Conservation (phyloP, 352 stramenopile genomes). For the Globisporangium emineosum region DNA sequence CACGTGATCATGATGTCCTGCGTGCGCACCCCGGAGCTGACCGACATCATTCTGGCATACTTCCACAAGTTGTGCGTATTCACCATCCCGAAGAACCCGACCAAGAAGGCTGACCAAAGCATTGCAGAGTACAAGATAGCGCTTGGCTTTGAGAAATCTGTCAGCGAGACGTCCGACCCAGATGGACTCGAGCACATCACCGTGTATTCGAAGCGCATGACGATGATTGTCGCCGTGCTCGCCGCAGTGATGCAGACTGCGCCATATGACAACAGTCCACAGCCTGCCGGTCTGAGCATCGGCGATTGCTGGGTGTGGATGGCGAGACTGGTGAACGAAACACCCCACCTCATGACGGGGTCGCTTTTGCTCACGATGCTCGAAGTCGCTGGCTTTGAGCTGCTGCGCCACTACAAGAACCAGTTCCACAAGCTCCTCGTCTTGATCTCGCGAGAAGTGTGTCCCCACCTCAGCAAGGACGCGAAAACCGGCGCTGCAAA, state of each 20-base stretch:
- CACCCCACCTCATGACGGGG: slow-evolving; percentile 69
- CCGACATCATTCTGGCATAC: slow-evolving; percentile 64
- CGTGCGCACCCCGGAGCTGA: slow-evolving; percentile 65
- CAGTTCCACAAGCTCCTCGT: slow-evolving; percentile 80
- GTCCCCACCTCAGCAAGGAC: slow-evolving; percentile 64
- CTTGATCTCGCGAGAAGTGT: slow-evolving; percentile 63
- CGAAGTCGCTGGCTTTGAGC: slow-evolving; percentile 72
- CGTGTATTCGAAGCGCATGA: slow-evolving; percentile 79
- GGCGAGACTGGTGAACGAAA: slow-evolving; percentile 62
- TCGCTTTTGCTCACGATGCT: slow-evolving; percentile 70
- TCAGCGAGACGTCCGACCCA: slow-evolving; percentile 53
- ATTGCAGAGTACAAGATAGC: slow-evolving; percentile 65
- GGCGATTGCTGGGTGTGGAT: slow-evolving; percentile 75
- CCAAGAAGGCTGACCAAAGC: slow-evolving; percentile 49
- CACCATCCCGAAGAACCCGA: slow-evolving; percentile 60
- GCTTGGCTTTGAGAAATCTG: slow-evolving; percentile 61
- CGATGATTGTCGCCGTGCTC: slow-evolving; percentile 66
- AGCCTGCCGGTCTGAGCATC: slow-evolving; percentile 50
- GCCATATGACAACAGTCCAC: slow-evolving; percentile 51
- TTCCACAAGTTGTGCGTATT: slow-evolving; percentile 77
- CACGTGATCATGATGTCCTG: slow-evolving; percentile 80
- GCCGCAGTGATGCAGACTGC: slow-evolving; percentile 69
- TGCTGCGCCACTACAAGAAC: slow-evolving; percentile 57
- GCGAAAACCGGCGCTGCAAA: slow-evolving; percentile 74
- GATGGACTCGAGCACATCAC: slow-evolving; percentile 72